These are phyloP conservation scores for Zygosaccharomyces sapae DNA, from an alignment of 1,139 yeast species.

Conservation along the genomic window DNA sequence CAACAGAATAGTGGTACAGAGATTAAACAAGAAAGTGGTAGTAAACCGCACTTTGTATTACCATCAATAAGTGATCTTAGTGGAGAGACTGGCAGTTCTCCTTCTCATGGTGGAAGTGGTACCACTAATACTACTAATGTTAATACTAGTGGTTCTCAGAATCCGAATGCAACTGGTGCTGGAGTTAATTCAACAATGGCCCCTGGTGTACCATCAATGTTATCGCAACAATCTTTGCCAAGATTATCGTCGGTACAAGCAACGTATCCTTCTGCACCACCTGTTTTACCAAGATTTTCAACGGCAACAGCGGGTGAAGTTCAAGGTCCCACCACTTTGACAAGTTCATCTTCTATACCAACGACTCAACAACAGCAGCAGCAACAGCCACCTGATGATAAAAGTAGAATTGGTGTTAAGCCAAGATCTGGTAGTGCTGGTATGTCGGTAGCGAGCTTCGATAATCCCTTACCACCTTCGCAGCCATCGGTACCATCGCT, in stretches of 20 bases:
- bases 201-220: slow-evolving; percentile 8
- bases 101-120: slow-evolving; percentile 2
- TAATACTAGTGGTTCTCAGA: slow-evolving; percentile 1
- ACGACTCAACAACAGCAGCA: slow-evolving; percentile 5
- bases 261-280: slow-evolving; percentile 6
- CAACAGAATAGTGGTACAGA: slow-evolving; percentile 2
- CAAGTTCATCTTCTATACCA: background rate
- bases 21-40: slow-evolving; percentile 7
- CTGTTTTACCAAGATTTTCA: slow-evolving; percentile 8
- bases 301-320: slow-evolving; percentile 3
- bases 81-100: slow-evolving; percentile 10
- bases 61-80: slow-evolving; percentile 41
- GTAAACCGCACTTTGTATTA: slow-evolving; percentile 20
- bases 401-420: slow-evolving; percentile 5
- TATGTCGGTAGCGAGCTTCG: slow-evolving; percentile 31
- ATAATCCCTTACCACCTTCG: slow-evolving; percentile 28
- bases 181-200: slow-evolving; percentile 1
- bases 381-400: slow-evolving; percentile 2
- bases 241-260: slow-evolving; percentile 13
- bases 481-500: slow-evolving; percentile 20
- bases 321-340: background rate
- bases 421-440: slow-evolving; percentile 15
- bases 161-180: slow-evolving; percentile 1
- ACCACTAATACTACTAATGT: slow-evolving; percentile 2
- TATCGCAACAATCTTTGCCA: slow-evolving; percentile 12